Evolutionary conservation across 345 rosid species (phyloP).

Genomic region (Lumnitzera littorea): DNA sequence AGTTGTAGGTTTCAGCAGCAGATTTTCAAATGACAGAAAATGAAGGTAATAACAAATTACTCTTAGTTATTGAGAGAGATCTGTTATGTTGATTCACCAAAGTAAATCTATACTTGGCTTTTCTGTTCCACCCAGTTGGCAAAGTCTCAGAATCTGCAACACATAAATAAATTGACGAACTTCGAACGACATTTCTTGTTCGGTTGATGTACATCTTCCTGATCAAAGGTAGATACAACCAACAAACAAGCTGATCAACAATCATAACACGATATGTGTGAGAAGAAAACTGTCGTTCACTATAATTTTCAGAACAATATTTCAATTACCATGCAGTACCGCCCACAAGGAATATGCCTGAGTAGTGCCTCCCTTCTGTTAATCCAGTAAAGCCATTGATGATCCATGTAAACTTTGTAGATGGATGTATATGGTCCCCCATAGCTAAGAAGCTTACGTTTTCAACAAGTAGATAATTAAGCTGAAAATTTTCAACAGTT

Average conservation of each 20-base stretch:
- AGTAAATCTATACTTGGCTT: constrained; percentile 13
- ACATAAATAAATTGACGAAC: constrained; percentile 16
- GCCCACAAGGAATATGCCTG: too few species aligned
- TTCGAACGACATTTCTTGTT: constrained; percentile 14
- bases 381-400: too few species aligned
- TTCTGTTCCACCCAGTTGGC: constrained; percentile 21
- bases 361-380: too few species aligned
- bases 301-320: background rate
- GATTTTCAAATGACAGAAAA: too few species aligned
- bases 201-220: constrained; percentile 14
- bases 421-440: too few species aligned
- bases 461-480: too few species aligned
- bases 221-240: background rate
- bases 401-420: too few species aligned
- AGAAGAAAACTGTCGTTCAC: too few species aligned
- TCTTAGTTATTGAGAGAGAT: constrained; percentile 1
- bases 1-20: too few species aligned
- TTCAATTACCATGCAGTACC: background rate
- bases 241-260: background rate
- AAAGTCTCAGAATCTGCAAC: constrained; percentile 15
- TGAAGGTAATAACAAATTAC: background rate
- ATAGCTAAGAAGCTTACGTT: too few species aligned
- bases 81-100: constrained; percentile 8
- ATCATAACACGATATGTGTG: background rate
- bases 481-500: too few species aligned